A percentile compares a stretch with the other conserved stretches of the same genome.
These are phyloP conservation scores for Datura wrightii DNA, from an alignment of 257 asterid genomes.

Conservation along the genomic window DNA sequence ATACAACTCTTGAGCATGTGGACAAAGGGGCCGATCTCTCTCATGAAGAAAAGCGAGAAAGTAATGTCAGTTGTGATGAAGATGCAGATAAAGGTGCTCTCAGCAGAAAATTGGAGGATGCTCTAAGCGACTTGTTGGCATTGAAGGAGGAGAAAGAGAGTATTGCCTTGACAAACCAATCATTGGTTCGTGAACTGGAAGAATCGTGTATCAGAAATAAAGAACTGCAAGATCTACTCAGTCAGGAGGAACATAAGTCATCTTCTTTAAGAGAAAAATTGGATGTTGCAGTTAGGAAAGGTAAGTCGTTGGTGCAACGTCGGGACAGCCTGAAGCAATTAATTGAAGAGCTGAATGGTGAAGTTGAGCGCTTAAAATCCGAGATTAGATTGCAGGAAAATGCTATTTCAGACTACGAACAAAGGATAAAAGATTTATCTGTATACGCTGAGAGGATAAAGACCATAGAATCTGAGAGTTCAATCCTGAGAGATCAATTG, in stretches of 20 bases:
- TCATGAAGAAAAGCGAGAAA: slow-evolving; percentile 34
- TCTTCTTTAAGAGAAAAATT: slow-evolving; percentile 87
- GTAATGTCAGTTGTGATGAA: slow-evolving; percentile 49
- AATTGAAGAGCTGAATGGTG: slow-evolving; percentile 70
- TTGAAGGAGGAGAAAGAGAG: slow-evolving; percentile 80
- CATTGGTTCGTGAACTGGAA: slow-evolving; percentile 58
- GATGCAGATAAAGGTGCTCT: slow-evolving; percentile 50
- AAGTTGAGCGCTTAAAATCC: slow-evolving; percentile 65
- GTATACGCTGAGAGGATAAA: slow-evolving; percentile 60
- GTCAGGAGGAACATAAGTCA: slow-evolving; percentile 79
- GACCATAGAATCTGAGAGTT: slow-evolving; percentile 69
- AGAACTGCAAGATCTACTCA: slow-evolving; percentile 70
- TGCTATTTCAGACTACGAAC: slow-evolving; percentile 62
- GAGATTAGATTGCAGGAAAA: slow-evolving; percentile 53
- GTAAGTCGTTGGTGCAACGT: slow-evolving; percentile 90
- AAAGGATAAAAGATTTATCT: slow-evolving; percentile 57
- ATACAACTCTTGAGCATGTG: slow-evolving; percentile 48
- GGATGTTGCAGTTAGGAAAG: slow-evolving; percentile 89
- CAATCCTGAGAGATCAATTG: slow-evolving; percentile 61
- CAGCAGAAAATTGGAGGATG: slow-evolving; percentile 50
- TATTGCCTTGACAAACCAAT: slow-evolving; percentile 47
- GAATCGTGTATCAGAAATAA: slow-evolving; percentile 58
- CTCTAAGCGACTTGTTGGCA: slow-evolving; percentile 51
- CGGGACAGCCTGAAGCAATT: slow-evolving; percentile 85
- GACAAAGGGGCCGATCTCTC: slow-evolving; percentile 47